These are phyloP conservation scores for Trypanosoma lewisi DNA, from an alignment of 208 protist species.

Conservation along the genomic window DNA sequence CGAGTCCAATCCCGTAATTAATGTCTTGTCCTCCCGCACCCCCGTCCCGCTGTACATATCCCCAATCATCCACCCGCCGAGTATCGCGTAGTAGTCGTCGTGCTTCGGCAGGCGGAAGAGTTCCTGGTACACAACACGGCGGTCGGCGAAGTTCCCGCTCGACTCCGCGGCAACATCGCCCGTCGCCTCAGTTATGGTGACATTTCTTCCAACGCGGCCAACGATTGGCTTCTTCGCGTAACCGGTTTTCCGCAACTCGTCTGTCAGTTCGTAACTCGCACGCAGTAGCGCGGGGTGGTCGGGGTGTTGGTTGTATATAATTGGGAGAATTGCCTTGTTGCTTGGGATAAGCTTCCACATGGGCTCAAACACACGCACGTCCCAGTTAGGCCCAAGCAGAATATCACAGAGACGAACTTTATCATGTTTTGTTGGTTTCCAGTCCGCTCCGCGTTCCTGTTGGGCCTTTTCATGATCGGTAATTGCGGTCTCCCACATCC, in stretches of 20 bases:
- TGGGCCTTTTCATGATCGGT: slow-evolving; percentile 61
- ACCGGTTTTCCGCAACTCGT: slow-evolving; percentile 49
- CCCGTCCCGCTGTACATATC: slow-evolving; percentile 77
- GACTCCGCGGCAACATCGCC: slow-evolving; percentile 62
- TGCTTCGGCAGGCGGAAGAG: slow-evolving; percentile 64
- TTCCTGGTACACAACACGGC: slow-evolving; percentile 87
- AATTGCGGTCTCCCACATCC: slow-evolving; percentile 91
- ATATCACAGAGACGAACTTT: slow-evolving; percentile 87
- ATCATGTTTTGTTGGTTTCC: slow-evolving; percentile 59
- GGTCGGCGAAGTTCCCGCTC: slow-evolving; percentile 75
- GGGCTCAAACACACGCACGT: slow-evolving; percentile 83
- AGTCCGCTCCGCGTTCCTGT: slow-evolving; percentile 57
- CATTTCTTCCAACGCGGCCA: slow-evolving; percentile 82
- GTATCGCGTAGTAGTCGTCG: slow-evolving; percentile 85
- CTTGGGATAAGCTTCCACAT: slow-evolving; percentile 92
- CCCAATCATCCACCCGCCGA: slow-evolving; percentile 89
- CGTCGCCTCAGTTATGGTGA: slow-evolving; percentile 62
- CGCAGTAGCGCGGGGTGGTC: slow-evolving; percentile 72
- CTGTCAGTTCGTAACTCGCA: slow-evolving; percentile 66
- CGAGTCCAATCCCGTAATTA: slow-evolving; percentile 82
- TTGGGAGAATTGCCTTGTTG: slow-evolving; percentile 90
- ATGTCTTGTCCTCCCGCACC: slow-evolving; percentile 80
- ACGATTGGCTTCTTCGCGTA: slow-evolving; percentile 89
- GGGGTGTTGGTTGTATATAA: slow-evolving; percentile 82
- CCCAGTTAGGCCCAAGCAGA: slow-evolving; percentile 67